Percentiles rank a stretch among this genome's conserved stretches.
Conservation (phyloP, 2,329 filamentous ascomycete species). For the Xylariaceae sp. region DNA sequence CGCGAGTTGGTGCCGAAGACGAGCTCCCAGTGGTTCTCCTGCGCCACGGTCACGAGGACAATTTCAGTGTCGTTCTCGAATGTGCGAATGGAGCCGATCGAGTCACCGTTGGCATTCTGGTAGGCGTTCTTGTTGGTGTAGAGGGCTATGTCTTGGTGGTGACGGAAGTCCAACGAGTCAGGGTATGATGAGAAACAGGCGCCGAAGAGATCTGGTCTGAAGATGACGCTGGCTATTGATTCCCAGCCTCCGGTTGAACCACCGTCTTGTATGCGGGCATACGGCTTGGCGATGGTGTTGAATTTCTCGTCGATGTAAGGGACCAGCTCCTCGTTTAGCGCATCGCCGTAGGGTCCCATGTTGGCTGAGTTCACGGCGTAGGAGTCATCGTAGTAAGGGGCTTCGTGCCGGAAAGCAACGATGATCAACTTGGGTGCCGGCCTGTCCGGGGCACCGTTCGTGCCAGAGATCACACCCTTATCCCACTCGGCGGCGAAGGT, state of each 20-base stretch:
- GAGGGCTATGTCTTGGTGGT: slow-evolving; percentile 21
- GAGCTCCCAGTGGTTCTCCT: slow-evolving; percentile 25
- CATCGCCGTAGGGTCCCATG: slow-evolving; percentile 22
- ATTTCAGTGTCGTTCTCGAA: slow-evolving; percentile 9
- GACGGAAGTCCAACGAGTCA: slow-evolving; percentile 20
- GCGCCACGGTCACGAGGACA: slow-evolving; percentile 14
- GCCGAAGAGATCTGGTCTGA: slow-evolving; percentile 23
- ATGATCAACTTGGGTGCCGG: slow-evolving; percentile 22
- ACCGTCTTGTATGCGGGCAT: slow-evolving; percentile 23
- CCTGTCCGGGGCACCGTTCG: slow-evolving; percentile 6
- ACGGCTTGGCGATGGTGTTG: slow-evolving; percentile 20
- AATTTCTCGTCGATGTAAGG: slow-evolving; percentile 20
- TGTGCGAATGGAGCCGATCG: slow-evolving; percentile 17
- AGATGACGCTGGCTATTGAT: slow-evolving; percentile 20
- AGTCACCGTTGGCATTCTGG: slow-evolving; percentile 8
- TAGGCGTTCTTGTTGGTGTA: slow-evolving; percentile 24
- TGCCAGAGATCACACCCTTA: slow-evolving; percentile 15
- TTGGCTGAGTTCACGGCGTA: slow-evolving; percentile 24
- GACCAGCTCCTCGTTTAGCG: slow-evolving; percentile 23
- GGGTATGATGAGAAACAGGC: slow-evolving; percentile 25
- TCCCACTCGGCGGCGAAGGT: slow-evolving; percentile 19
- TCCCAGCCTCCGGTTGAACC: slow-evolving; percentile 24
- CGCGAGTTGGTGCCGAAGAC: slow-evolving; percentile 23
- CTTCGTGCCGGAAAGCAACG: slow-evolving; percentile 21
- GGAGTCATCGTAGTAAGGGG: slow-evolving; percentile 23